Percentiles rank a stretch among this genome's conserved stretches.
Evolutionary conservation across 2,329 filamentous ascomycete genomes (phyloP).

Genomic region (Botrytis tulipae): DNA sequence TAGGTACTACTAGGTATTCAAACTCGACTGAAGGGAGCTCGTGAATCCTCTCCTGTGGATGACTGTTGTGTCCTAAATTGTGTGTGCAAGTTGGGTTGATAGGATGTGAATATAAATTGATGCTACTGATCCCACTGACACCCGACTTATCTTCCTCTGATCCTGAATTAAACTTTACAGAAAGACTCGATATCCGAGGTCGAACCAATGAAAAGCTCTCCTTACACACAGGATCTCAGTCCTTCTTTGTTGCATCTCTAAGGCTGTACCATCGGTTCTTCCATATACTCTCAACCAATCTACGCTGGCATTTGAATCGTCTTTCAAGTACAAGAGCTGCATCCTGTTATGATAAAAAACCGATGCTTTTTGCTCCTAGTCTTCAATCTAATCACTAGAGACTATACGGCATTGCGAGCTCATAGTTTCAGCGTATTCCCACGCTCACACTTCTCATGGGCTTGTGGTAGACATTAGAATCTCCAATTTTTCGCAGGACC

Average conservation of each 20-base stretch:
- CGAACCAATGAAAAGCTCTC: neutral
- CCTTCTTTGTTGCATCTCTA: neutral
- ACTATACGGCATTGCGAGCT: neutral
- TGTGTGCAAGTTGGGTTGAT: neutral
- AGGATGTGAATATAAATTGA: neutral
- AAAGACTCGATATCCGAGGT: neutral
- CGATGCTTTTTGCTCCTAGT: neutral
- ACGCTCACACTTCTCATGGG: slow-evolving; percentile 35
- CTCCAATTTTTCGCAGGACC: slow-evolving; percentile 54
- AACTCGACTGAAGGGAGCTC: neutral
- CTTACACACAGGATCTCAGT: neutral
- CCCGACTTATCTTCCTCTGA: neutral
- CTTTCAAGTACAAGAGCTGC: neutral
- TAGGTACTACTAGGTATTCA: neutral
- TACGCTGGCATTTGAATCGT: neutral
- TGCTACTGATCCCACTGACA: neutral
- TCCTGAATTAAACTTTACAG: neutral
- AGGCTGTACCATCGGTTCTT: neutral
- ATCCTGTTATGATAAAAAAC: neutral
- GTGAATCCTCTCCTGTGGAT: neutral
- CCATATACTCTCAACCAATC: neutral
- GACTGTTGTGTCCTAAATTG: neutral
- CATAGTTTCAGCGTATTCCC: neutral
- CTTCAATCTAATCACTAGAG: neutral
- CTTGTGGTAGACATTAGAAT: slow-evolving; percentile 59